Base-by-base conservation (phyloP, 257 asterid genomes). In the Lycium barbarum region DNA sequence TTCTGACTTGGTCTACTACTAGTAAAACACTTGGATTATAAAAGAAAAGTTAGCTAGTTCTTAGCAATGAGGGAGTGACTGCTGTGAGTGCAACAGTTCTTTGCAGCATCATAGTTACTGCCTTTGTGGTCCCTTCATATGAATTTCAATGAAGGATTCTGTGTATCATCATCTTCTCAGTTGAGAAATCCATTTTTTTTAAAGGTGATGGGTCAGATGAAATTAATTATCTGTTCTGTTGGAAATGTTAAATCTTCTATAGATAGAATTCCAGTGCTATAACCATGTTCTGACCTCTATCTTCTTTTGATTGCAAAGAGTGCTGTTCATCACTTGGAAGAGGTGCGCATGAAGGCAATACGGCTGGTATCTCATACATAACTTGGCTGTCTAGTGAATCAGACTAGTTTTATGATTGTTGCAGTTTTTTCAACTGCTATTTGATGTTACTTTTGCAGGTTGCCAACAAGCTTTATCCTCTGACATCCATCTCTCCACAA, bases 261-360 rank as follows among this genome's bases (percentile, higher is more conserved):
- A 22, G 81, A 49, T 78, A 35, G 65, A 78, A 53, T 78, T 78
- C 49, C 15, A 53, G 62, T 35, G 53, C 83, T 78, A 84, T 85
- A 76, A 47, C 86, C 70, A 62, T 88, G 18, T 33, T 85, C 86
- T 88, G 88, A 85, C 89, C 71, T 89, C 71, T 86, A 55, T 73
- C 17, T 84, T 66, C 86, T 81, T 85, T 85, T 36, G 82, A 79
- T 76, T 84, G 22, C 35, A 87, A 81, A 97, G 99, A 93, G 98
- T 87, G 91, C 99, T 57, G 94, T 89, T 87, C 99, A 97, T 92
- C 94, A 89, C 88, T 86, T 91, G 88, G 98, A 95, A 87, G 98
- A 97, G 92, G 98, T 97, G 89, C 97, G 98, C 79, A 95, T 94
- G 95, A 97, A 97, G 95, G 98, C 99, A 86, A 92, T 97, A 87